Evolutionary conservation across 2,329 filamentous ascomycete species (phyloP).

Genomic region (Rutstroemia sp.): DNA sequence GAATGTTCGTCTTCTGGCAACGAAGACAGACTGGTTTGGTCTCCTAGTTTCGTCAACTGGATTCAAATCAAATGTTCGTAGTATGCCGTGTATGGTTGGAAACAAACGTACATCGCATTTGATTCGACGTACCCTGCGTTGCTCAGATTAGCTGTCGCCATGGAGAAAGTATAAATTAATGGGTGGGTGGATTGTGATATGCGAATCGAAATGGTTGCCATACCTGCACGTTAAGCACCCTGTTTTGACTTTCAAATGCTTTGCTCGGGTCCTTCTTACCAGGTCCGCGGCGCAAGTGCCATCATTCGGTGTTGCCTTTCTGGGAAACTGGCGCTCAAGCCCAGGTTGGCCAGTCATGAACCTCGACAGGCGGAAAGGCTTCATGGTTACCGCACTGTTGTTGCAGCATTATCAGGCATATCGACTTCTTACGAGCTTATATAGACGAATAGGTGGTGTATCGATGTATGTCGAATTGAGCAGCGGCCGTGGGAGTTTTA

Average conservation of each 20-base stretch:
- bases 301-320: not conserved
- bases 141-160: constrained; percentile 1
- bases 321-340: too few relatives aligned
- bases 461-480: too few relatives aligned
- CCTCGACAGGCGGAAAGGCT: too few relatives aligned
- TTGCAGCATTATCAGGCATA: too few relatives aligned
- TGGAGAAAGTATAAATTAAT: not conserved
- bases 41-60: constrained; percentile 11
- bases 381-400: too few relatives aligned
- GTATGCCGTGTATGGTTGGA: not conserved
- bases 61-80: too few relatives aligned
- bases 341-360: too few relatives aligned
- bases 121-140: not conserved
- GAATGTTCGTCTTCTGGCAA: constrained; percentile 12
- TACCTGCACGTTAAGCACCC: constrained; percentile 6
- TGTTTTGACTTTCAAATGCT: constrained; percentile 5
- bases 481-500: too few relatives aligned
- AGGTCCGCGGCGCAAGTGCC: not conserved
- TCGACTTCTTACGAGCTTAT: too few relatives aligned
- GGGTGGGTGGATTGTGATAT: not conserved
- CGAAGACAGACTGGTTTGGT: constrained; percentile 15
- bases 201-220: not conserved
- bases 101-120: constrained; percentile 7
- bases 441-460: too few relatives aligned
- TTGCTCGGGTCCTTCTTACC: not conserved